These are phyloP conservation scores for Drosera capensis DNA, from an alignment of 148 eudicot species.

Conservation along the genomic window DNA sequence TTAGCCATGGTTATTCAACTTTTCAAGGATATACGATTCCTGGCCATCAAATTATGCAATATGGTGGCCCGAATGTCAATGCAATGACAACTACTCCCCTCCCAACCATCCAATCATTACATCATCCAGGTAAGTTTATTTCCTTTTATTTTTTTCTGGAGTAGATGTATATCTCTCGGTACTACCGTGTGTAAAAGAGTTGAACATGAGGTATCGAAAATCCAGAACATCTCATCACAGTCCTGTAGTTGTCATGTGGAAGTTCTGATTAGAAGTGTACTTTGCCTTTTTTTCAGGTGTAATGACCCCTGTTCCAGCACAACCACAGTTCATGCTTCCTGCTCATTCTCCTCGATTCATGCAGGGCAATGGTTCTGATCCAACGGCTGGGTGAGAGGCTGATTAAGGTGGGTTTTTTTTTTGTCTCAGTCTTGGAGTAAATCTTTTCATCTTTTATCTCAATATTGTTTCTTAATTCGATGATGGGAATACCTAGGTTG, in stretches of 20 bases:
- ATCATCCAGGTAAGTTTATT: constrained; percentile 52
- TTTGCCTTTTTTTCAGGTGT: constrained; percentile 28
- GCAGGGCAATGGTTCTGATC: constrained; percentile 66
- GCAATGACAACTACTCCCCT: constrained; percentile 49
- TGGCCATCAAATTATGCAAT: constrained; percentile 63
- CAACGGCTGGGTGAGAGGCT: constrained; percentile 69
- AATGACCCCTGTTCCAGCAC: constrained; percentile 14
- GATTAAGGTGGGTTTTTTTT: constrained; percentile 38
- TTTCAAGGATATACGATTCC: constrained; percentile 65
- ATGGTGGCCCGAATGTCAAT: constrained; percentile 51
- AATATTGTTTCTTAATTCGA: background rate
- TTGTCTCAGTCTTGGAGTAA: no score
- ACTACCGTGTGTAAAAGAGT: background rate
- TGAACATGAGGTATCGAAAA: background rate
- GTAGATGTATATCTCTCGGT: no score
- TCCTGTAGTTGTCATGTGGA: background rate
- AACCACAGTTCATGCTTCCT: constrained; percentile 37
- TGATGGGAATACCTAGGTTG: no score
- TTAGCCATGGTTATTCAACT: constrained; percentile 45
- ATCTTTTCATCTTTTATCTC: background rate
- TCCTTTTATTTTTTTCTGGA: constrained; percentile 11
- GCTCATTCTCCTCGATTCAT: constrained; percentile 29
- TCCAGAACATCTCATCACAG: constrained; percentile 8
- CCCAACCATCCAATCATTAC: constrained; percentile 55
- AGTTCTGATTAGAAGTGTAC: background rate